A percentile compares a stretch with the other conserved stretches of the same genome.
Conservation (phyloP, 129 eudicot genomes). For the Chrysanthemum lavandulifolium region DNA sequence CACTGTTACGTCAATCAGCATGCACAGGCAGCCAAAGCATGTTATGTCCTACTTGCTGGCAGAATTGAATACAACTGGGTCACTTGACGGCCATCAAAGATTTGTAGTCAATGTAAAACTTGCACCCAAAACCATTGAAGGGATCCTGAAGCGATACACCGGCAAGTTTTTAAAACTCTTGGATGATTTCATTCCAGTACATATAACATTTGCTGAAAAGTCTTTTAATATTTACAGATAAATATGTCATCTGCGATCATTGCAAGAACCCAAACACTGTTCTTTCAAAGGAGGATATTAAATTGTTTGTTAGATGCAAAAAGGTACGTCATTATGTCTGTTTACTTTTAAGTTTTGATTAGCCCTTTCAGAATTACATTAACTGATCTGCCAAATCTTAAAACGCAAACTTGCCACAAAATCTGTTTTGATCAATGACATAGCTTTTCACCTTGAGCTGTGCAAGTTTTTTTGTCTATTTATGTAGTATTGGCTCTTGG, state of each 20-base stretch:
- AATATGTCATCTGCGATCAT: constrained; percentile 33
- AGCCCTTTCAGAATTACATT: too few species aligned
- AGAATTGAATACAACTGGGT: constrained; percentile 73
- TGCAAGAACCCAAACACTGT: constrained; percentile 33
- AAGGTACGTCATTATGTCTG: not conserved
- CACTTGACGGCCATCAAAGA: constrained; percentile 77
- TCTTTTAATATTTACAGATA: constrained; percentile 15
- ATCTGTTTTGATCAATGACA: too few species aligned
- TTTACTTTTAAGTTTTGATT: too few species aligned
- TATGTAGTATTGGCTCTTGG: too few species aligned
- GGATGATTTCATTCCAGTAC: not conserved
- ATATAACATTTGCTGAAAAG: not conserved
- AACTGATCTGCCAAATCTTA: too few species aligned
- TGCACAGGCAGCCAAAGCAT: constrained; percentile 78
- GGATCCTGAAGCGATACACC: constrained; percentile 54
- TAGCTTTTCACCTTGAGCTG: too few species aligned
- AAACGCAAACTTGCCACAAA: too few species aligned
- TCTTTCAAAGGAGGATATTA: constrained; percentile 33
- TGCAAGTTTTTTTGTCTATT: too few species aligned
- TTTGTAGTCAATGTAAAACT: constrained; percentile 59
- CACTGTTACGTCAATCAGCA: constrained; percentile 18
- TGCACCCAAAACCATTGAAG: constrained; percentile 69
- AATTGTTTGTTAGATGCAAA: constrained; percentile 27
- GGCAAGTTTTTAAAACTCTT: constrained; percentile 40
- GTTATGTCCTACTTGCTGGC: constrained; percentile 68